Evolutionary conservation across 2,329 filamentous ascomycete genomes (phyloP), one percentile per base, ranked within the genome.

Genomic region (Colletotrichum kahawae): DNA sequence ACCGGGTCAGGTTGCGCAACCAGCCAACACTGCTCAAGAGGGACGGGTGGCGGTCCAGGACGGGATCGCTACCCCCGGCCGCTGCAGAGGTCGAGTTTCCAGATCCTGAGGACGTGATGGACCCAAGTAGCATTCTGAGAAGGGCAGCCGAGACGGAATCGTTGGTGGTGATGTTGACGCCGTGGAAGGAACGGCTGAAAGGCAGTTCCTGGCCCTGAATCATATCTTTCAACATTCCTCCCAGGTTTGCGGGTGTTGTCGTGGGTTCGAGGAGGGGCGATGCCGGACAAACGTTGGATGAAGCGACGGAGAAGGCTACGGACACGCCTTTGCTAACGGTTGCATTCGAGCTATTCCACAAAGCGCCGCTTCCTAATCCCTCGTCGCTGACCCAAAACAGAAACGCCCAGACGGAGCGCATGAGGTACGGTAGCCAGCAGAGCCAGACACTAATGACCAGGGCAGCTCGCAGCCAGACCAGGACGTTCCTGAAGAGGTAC

Each of bases 341-440:
- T 24, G 63, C 70, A 56, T 74, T 76, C 10, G 73, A 73, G 43
- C 73, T 76, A 12, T 67, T 68, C 76, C 76, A 77, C n/a, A 77
- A 48, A 21, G 63, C 78, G 68, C 80, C 79, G 62, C 82, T 82
- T 13, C 88, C 87, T 6, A 92, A 83, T 4, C 90, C 95, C 89
- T 86, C 95, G 89, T 98, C 96, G 75, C 94, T 96, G 76, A 98
- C 87, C 95, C 96, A 99, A 85, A 99, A 98, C 78, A 98, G 89
- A 76, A 95, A 94, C 51, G 96, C 92, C 97, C 97, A 99, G 62
- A 97, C 92, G 48, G 94, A 93, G 79, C 97, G 92, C 90, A 98
- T 98, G 62, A 94, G 92, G 86, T 95, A 98, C 2, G 97, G 97
- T 62, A 99, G 89, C 87, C 94, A 93, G 65, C 94, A 92, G 27